Percentiles rank a stretch among this genome's conserved stretches.
Conservation (phyloP, 495 filamentous ascomycete genomes). For the Astrocystis sublimbata region DNA sequence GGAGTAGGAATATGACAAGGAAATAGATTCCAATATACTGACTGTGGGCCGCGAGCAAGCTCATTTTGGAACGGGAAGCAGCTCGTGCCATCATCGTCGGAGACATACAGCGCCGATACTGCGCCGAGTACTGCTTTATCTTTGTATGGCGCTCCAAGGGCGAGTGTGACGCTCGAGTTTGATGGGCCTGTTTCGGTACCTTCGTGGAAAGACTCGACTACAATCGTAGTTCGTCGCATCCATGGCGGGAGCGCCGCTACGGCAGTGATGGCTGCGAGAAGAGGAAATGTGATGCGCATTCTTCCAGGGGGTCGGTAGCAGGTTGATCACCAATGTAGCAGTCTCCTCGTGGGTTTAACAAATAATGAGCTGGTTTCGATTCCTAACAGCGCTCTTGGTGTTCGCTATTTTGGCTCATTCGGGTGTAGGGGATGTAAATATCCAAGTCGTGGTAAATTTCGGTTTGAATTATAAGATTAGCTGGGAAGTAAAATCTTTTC, state of each 20-base stretch:
- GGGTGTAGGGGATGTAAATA: too few species aligned
- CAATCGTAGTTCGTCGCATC: background rate
- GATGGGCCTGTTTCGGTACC: background rate
- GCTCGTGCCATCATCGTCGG: background rate
- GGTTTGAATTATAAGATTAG: too few species aligned
- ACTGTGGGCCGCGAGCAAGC: background rate
- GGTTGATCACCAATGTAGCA: too few species aligned
- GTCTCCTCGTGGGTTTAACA: too few species aligned
- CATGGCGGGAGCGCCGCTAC: background rate
- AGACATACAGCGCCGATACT: background rate
- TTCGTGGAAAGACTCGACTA: background rate
- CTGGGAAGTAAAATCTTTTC: too few species aligned
- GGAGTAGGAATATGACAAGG: background rate
- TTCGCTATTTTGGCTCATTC: too few species aligned
- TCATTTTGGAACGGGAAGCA: background rate
- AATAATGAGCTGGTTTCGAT: too few species aligned
- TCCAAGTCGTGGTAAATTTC: too few species aligned
- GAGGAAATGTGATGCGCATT: background rate
- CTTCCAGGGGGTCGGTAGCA: too few species aligned
- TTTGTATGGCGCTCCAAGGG: background rate
- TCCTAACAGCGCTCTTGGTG: too few species aligned
- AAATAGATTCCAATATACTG: background rate
- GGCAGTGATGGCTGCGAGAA: background rate
- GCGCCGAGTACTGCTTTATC: background rate
- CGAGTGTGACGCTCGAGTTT: background rate